Base-by-base conservation (phyloP, 2,329 filamentous ascomycete species). In the Apiospora pterosperma region DNA sequence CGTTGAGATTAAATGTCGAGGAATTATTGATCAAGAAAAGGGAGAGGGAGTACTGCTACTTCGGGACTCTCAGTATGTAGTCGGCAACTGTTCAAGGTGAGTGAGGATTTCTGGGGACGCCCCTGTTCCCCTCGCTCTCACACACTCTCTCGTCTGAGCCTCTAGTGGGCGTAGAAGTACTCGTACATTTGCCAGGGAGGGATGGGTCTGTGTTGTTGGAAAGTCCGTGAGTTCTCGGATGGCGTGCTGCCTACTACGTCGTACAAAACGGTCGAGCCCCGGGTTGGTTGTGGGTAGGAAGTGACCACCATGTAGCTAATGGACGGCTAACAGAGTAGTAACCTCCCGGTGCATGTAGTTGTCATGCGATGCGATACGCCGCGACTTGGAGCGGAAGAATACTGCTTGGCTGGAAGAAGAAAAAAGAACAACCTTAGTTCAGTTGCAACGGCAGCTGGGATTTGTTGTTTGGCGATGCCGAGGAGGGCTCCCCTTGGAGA, bases 1-100 rank as follows among this genome's bases (percentile, higher is more conserved):
- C 59, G 64, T 59, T 48, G 42, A 64, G 59, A 62, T 63, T 55
- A 62, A 62, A 63, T 55, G 48, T 39, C 48, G 25, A 61, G n/a
- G 39, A 28, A 25, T 52, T 41, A 31, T 61, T 38, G 36, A 31
- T 36, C 59, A n/a, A 21, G 28, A 8, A 7, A n/a, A 52, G 38
- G 5, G 16, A n/a, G 25, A 31, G 5, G n/a, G 44, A 31, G 48
- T 55, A 55, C 28, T 34, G 48, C 48, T 55, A 55, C 48, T 34
- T 34, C 25, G 12, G 48, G 31, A 34, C 48, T 10, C 28, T 12
- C 48, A 31, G 48, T n/a, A n/a, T n/a, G n/a, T 55, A 34, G 25
- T n/a, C 16, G 25, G 5, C 28, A 28, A n/a, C 25, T 55, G 48
- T 55, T 8, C 48, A 55, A 55, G 48, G 48, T 34, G 48, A 34